Base-by-base conservation (phyloP, 495 filamentous ascomycete genomes). In the Staphylotrichum tortipilum region DNA sequence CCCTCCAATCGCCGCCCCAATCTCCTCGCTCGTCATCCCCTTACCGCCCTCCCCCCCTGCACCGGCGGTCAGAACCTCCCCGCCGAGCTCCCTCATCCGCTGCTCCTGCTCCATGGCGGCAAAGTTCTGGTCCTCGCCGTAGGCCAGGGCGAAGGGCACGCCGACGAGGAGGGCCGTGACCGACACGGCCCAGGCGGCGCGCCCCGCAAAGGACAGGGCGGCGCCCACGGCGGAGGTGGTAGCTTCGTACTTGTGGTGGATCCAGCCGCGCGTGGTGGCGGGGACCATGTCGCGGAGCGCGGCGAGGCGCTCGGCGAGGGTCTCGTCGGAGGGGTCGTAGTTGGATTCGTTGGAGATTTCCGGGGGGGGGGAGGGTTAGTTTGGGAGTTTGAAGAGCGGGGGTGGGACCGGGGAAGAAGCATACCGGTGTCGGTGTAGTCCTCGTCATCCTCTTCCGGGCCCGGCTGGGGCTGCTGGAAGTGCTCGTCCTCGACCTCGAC, bases 61-160 rank as follows among this genome's bases (percentile, higher is more conserved):
- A 1, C 47, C 53, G 22, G 55, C 62, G 4, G 68, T 70, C 6
- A 76, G 53, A 24, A 76, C 53, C 62, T 76, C 76, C 28, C 66
- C 58, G 30, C 77, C 86, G 66, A 82, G 79, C 77, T 88, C 81
- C 60, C 87, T 80, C 86, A 94, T 91, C 68, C 83, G 81, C 82
- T 90, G 85, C 75, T 96, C 91, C 69, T 86, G 82, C 79, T 97
- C 92, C 88, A 92, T 89, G 77, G 95, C 91, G 51, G 87, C 73
- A 62, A 92, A 78, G 75, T 94, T 84, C 76, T 96, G 89, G 70
- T 99, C 92, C 75, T 99, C 94, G 44, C 84, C 80, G 68, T 86
- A 88, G 36, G 89, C 89, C 50, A 99, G 76, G 47, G 88, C 88
- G 77, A 85, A 97, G 22, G 92, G 94, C 42, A 97, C 87, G 63